These are phyloP conservation scores for Microsporum canis DNA, from an alignment of 2,329 filamentous ascomycete species.

Conservation along the genomic window DNA sequence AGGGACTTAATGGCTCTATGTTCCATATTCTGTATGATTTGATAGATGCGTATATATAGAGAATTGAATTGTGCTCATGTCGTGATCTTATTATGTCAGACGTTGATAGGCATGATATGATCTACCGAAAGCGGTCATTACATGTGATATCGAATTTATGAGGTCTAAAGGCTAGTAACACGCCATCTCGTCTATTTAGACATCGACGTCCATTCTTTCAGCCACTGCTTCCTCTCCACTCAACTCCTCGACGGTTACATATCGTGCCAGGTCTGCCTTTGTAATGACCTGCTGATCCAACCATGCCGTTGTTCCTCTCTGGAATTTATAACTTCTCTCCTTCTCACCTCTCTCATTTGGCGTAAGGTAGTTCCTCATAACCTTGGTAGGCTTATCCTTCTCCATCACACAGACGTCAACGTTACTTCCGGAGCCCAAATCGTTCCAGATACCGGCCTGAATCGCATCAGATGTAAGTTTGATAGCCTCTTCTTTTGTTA, in stretches of 20 bases:
- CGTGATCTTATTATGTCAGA: neutral
- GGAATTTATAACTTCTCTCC: constrained; percentile 85
- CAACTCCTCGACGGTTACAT: constrained; percentile 82
- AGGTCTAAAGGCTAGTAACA: neutral
- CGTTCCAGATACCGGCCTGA: constrained; percentile 95
- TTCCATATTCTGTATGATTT: neutral
- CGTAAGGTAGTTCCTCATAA: constrained; percentile 84
- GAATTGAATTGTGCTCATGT: neutral
- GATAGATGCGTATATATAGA: neutral
- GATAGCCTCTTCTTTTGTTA: constrained; percentile 71
- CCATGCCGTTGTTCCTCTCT: constrained; percentile 83
- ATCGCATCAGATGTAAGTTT: constrained; percentile 77
- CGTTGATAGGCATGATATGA: no score
- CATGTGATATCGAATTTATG: neutral
- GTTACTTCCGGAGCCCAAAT: constrained; percentile 91
- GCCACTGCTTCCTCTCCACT: constrained; percentile 54
- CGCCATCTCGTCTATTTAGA: constrained; percentile 16
- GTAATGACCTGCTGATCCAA: constrained; percentile 93
- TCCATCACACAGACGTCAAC: constrained; percentile 96
- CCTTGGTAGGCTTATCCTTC: constrained; percentile 73
- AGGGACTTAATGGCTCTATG: neutral
- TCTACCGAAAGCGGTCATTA: neutral
- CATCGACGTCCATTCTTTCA: constrained; percentile 56
- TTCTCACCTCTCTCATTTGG: constrained; percentile 88
- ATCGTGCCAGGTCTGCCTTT: constrained; percentile 87